A percentile compares a stretch with the other conserved stretches of the same genome.
Evolutionary conservation across 2,329 filamentous ascomycete genomes (phyloP).

Genomic region (Lizonia empirigonia): DNA sequence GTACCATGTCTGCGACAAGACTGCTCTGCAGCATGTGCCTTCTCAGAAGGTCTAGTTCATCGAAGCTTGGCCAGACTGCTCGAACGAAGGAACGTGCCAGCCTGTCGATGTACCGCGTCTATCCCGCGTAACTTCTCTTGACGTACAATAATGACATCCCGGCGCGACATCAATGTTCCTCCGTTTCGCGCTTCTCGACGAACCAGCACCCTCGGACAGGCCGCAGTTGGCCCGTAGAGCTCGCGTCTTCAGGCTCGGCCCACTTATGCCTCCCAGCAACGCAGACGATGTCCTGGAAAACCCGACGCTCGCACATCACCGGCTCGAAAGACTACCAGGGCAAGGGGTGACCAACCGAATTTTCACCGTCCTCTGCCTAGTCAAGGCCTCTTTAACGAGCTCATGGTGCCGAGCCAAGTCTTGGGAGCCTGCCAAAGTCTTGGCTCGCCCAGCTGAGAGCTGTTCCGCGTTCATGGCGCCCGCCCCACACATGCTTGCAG

Average conservation of each 20-base stretch:
- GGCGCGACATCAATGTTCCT: not conserved
- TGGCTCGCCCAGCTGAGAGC: slow-evolving; percentile 15
- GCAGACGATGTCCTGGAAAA: slow-evolving; percentile 10
- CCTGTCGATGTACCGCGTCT: slow-evolving; percentile 4
- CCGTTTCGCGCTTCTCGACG: not conserved
- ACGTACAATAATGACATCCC: not conserved
- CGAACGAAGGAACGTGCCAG: slow-evolving; percentile 5
- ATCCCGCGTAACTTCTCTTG: not conserved
- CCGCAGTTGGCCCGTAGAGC: not conserved
- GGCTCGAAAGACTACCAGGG: slow-evolving; percentile 1
- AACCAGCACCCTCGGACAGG: not conserved
- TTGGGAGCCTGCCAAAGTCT: slow-evolving; percentile 15
- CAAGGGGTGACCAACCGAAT: slow-evolving; percentile 14
- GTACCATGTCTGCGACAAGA: slow-evolving; percentile 4
- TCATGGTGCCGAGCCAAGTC: slow-evolving; percentile 12
- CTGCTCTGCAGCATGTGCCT: slow-evolving; percentile 4
- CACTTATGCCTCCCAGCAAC: slow-evolving; percentile 6
- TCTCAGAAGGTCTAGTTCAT: not conserved
- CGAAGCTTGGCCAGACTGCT: slow-evolving; percentile 11
- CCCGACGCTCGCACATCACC: not conserved
- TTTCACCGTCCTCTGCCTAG: slow-evolving; percentile 11
- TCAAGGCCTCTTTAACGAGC: slow-evolving; percentile 2
- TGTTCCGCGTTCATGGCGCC: slow-evolving; percentile 8
- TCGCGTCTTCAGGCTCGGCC: not conserved
- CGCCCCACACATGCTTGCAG: slow-evolving; percentile 1